Percentiles rank a stretch among this genome's conserved stretches.
Evolutionary conservation across 805 yeast species (phyloP).

Genomic region (Cyberlindnera sargentensis): DNA sequence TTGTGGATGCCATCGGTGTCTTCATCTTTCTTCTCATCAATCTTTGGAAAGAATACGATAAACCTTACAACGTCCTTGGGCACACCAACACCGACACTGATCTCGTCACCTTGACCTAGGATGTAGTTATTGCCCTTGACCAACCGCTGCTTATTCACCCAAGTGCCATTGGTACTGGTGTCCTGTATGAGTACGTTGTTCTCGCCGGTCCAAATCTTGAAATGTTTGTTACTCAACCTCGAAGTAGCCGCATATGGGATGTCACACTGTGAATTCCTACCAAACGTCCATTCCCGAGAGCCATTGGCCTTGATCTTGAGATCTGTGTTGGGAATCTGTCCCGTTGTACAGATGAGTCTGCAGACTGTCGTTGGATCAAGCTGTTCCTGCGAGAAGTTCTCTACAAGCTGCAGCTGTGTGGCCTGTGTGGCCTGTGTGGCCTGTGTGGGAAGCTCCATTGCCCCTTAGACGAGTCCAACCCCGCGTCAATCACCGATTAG

Average conservation of each 20-base stretch:
- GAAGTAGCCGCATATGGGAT: constrained; percentile 52
- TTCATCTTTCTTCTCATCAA: constrained; percentile 11
- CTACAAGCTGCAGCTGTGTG: constrained; percentile 25
- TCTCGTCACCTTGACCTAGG: constrained; percentile 87
- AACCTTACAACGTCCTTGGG: constrained; percentile 53
- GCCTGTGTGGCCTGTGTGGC: constrained; percentile 36
- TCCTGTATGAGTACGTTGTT: constrained; percentile 48
- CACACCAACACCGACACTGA: constrained; percentile 84
- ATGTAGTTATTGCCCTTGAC: constrained; percentile 76
- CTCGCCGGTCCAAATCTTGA: constrained; percentile 59
- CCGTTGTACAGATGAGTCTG: constrained; percentile 53
- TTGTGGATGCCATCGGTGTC: constrained; percentile 45
- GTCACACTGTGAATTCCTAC: constrained; percentile 65
- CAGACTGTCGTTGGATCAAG: constrained; percentile 40
- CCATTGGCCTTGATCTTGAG: constrained; percentile 28
- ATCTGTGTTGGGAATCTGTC: constrained; percentile 44
- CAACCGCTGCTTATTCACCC: constrained; percentile 64
- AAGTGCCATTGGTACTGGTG: constrained; percentile 88
- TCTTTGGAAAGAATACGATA: constrained; percentile 33
- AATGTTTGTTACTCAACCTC: constrained; percentile 69
- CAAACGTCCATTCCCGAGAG: constrained; percentile 57
- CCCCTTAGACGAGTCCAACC: too few relatives aligned
- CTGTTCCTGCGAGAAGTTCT: constrained; percentile 30
- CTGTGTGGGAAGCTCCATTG: constrained; percentile 31
- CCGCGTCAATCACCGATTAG: too few relatives aligned